Evolutionary conservation across 225 moss, liverwort and hornwort species (phyloP).

Genomic region (Antitrichia curtipendula): DNA sequence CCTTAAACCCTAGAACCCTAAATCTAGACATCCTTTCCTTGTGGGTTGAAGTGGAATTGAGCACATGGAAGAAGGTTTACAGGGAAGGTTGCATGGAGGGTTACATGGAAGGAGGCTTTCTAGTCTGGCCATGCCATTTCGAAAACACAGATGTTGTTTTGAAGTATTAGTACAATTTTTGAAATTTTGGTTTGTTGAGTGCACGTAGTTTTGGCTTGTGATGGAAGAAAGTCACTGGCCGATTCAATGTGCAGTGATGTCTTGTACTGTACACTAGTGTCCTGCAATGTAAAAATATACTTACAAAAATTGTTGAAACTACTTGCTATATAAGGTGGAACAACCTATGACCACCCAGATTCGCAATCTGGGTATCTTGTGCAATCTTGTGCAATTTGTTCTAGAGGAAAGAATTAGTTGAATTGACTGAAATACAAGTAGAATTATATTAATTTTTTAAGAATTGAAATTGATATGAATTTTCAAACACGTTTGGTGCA

Average conservation of each 20-base stretch:
- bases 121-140: not conserved
- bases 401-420: too few species aligned
- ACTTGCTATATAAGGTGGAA: not conserved
- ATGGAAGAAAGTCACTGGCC: not conserved
- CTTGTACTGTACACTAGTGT: not conserved
- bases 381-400: too few species aligned
- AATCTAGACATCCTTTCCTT: too few species aligned
- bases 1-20: not conserved
- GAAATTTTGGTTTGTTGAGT: not conserved
- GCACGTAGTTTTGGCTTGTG: not conserved
- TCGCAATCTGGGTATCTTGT: too few species aligned
- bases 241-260: not conserved
- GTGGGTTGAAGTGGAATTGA: not conserved
- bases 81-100: not conserved
- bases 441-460: too few species aligned
- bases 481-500: too few species aligned
- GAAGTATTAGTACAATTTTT: not conserved
- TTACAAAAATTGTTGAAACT: not conserved
- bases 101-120: not conserved
- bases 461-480: too few species aligned
- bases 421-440: too few species aligned
- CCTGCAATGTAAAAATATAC: not conserved
- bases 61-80: not conserved
- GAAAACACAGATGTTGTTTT: not conserved
- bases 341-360: too few species aligned